These are phyloP conservation scores for Pelargonium fulgidum DNA, from an alignment of 441 rosid genomes.

Conservation along the genomic window DNA sequence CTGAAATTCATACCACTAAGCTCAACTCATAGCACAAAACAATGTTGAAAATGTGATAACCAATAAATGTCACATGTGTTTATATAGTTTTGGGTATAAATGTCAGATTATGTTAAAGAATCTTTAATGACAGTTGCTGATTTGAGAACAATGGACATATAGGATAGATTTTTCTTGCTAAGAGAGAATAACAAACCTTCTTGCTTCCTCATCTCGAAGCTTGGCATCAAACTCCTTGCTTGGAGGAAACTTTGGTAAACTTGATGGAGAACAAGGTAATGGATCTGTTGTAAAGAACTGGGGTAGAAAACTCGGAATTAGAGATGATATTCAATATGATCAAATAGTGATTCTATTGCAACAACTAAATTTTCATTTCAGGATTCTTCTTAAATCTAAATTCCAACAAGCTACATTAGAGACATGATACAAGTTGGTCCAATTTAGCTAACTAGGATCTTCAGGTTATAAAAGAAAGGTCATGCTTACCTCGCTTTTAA, in stretches of 20 bases:
- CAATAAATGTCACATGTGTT: too few relatives aligned
- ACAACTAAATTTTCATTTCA: slow-evolving; percentile 10
- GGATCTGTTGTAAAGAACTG: slow-evolving; percentile 77
- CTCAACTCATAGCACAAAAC: too few relatives aligned
- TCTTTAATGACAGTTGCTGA: background rate
- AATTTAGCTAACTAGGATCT: too few relatives aligned
- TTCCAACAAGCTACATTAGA: too few relatives aligned
- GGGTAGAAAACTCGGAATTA: background rate
- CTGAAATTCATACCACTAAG: too few relatives aligned
- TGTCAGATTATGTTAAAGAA: too few relatives aligned
- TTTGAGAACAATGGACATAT: background rate
- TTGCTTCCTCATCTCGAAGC: slow-evolving; percentile 77
- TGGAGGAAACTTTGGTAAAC: slow-evolving; percentile 90
- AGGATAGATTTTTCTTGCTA: background rate
- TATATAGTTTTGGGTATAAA: too few relatives aligned
- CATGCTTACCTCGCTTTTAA: slow-evolving; percentile 61
- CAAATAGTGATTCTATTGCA: too few relatives aligned
- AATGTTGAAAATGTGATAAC: too few relatives aligned
- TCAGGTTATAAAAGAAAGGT: background rate
- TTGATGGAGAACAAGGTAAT: slow-evolving; percentile 84
- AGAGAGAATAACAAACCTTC: slow-evolving; percentile 50
- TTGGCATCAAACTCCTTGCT: slow-evolving; percentile 96
- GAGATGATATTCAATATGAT: too few relatives aligned
- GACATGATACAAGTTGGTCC: too few relatives aligned
- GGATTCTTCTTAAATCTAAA: background rate